These are phyloP conservation scores for Diplodia seriata DNA, from an alignment of 2,329 filamentous ascomycete species.

Conservation along the genomic window DNA sequence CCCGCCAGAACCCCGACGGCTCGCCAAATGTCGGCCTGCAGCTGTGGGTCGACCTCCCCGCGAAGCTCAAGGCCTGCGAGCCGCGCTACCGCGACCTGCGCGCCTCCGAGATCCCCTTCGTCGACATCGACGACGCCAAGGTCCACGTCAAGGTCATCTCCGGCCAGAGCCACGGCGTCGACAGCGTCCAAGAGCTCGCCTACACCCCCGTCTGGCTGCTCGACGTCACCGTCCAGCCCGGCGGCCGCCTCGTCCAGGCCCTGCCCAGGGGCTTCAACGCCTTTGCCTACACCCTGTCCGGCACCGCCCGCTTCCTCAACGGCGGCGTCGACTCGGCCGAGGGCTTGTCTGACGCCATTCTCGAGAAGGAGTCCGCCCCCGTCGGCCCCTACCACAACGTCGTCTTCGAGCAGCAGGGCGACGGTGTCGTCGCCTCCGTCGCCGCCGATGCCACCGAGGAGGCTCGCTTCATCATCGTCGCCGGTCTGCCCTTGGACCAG, in stretches of 20 bases:
- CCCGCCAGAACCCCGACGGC: conserved; percentile 70
- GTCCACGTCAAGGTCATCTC: conserved; percentile 90
- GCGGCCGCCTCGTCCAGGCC: conserved; percentile 76
- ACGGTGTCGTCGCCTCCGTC: conserved; percentile 75
- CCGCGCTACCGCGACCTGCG: conserved; percentile 88
- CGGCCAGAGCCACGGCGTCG: conserved; percentile 81
- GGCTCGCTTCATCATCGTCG: conserved; percentile 72
- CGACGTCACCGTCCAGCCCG: conserved; percentile 80
- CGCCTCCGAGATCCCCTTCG: conserved; percentile 78
- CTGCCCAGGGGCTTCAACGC: conserved; percentile 86
- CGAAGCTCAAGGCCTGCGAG: conserved; percentile 83
- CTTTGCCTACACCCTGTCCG: conserved; percentile 85
- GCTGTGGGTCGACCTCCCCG: conserved; percentile 91
- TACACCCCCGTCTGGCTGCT: conserved; percentile 98
- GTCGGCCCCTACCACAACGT: conserved; percentile 83
- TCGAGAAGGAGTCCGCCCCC: conserved; percentile 35
- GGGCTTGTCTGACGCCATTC: conserved; percentile 34
- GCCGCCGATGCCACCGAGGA: conserved; percentile 67
- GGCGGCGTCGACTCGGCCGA: conserved; percentile 41
- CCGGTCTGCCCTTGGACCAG: conserved; percentile 73
- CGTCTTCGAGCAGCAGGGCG: conserved; percentile 82
- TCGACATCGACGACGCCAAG: conserved; percentile 72
- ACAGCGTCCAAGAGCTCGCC: conserved; percentile 86
- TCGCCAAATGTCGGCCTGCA: conserved; percentile 85
- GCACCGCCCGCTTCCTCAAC: conserved; percentile 69